These are phyloP conservation scores for Linanthus parryae DNA, from an alignment of 148 eudicot species.

Conservation along the genomic window DNA sequence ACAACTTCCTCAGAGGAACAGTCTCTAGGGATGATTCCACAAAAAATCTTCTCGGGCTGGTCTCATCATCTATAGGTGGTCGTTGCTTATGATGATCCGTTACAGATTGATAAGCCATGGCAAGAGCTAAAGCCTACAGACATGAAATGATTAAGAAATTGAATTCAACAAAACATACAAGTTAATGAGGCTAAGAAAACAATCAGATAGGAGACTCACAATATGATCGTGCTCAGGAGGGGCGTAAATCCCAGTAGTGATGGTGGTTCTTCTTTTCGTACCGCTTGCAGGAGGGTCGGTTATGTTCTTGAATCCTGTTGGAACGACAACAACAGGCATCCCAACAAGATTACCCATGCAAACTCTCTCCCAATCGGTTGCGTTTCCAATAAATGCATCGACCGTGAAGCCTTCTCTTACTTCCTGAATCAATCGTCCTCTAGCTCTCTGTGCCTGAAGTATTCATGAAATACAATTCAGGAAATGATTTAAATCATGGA, in stretches of 20 bases:
- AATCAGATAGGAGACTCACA: constrained; percentile 29
- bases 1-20: too few species aligned
- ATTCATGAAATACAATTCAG: too few species aligned
- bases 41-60: not conserved
- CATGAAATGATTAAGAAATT: not conserved
- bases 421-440: constrained; percentile 72
- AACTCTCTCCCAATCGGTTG: constrained; percentile 79
- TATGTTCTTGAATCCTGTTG: constrained; percentile 56
- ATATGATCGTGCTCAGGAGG: constrained; percentile 80
- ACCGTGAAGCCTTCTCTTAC: constrained; percentile 58
- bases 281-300: constrained; percentile 34
- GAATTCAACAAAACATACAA: not conserved
- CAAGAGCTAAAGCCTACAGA: constrained; percentile 68
- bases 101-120: constrained; percentile 68
- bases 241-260: constrained; percentile 82
- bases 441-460: constrained; percentile 71
- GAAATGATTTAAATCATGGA: too few species aligned
- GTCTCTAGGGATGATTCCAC: too few species aligned
- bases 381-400: constrained; percentile 79
- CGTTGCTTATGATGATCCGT: constrained; percentile 77
- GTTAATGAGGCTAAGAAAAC: not conserved
- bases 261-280: constrained; percentile 46
- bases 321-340: constrained; percentile 72
- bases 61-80: constrained; percentile 66
- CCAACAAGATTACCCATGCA: constrained; percentile 92